Conservation (phyloP, 257 asterid species). For the Nicotiana tabacum region DNA sequence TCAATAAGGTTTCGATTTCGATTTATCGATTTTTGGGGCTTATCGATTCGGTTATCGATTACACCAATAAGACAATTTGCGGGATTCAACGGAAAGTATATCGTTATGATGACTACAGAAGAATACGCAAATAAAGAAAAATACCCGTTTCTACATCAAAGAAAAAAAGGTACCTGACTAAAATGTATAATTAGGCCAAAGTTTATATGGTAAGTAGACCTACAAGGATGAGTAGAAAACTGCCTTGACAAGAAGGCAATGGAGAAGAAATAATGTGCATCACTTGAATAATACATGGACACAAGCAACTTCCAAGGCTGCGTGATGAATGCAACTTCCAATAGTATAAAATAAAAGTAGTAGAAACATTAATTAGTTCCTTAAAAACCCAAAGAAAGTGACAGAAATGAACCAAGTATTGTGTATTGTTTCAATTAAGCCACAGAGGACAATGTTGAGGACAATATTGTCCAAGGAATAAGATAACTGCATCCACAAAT, state of each 20-base stretch:
- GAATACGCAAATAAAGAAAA: too few species aligned
- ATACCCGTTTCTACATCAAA: too few species aligned
- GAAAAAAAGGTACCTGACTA: too few species aligned
- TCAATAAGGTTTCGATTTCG: too few species aligned
- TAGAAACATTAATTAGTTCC: not conserved
- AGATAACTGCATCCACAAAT: not conserved
- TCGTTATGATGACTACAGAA: too few species aligned
- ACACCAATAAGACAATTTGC: too few species aligned
- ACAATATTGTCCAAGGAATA: not conserved
- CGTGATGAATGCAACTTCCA: not conserved
- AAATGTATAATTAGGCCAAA: not conserved
- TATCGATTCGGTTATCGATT: too few species aligned
- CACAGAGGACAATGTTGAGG: not conserved
- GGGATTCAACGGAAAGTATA: too few species aligned
- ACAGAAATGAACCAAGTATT: not conserved
- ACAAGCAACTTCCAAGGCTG: not conserved
- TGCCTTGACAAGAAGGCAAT: not conserved
- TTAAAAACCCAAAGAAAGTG: not conserved
- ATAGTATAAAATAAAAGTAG: not conserved
- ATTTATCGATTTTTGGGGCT: too few species aligned
- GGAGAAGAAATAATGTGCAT: conserved; percentile 2
- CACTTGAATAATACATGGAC: not conserved
- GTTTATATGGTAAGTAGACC: not conserved
- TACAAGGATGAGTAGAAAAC: not conserved
- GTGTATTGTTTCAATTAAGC: not conserved